Conservation (phyloP, 2,329 filamentous ascomycete genomes). For the Camptophora hylomeconis region DNA sequence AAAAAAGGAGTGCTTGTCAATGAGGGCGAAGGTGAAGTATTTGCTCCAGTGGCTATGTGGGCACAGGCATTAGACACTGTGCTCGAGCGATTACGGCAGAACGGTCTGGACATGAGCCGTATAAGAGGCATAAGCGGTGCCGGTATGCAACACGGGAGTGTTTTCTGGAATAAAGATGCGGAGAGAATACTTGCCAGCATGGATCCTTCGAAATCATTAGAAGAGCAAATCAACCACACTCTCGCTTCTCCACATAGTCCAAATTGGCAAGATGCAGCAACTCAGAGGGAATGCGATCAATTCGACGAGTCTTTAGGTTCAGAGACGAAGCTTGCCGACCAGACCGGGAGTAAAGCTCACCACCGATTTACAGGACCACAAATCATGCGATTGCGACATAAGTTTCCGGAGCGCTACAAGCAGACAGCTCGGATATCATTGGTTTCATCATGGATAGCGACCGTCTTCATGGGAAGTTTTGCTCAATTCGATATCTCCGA, state of each 20-base stretch:
- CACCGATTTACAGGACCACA: constrained; percentile 97
- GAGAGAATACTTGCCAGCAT: constrained; percentile 50
- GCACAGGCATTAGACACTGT: constrained; percentile 85
- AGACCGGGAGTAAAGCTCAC: constrained; percentile 85
- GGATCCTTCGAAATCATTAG: constrained; percentile 46
- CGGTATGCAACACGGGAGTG: constrained; percentile 94
- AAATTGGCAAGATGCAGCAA: constrained; percentile 97
- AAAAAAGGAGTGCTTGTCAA: constrained; percentile 80
- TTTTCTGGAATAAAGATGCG: constrained; percentile 72
- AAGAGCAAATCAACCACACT: constrained; percentile 58
- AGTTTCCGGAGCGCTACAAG: constrained; percentile 68
- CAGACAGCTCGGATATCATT: constrained; percentile 77
- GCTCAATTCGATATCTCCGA: constrained; percentile 90
- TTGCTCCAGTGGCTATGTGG: constrained; percentile 87
- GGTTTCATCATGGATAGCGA: constrained; percentile 89
- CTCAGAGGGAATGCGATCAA: constrained; percentile 76
- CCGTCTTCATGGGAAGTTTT: constrained; percentile 69
- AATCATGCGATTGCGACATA: constrained; percentile 74
- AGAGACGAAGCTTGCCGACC: constrained; percentile 55
- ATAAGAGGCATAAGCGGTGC: constrained; percentile 79
- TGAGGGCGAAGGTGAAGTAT: constrained; percentile 73
- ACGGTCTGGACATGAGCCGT: constrained; percentile 57
- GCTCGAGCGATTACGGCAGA: constrained; percentile 55
- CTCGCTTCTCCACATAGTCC: constrained; percentile 81
- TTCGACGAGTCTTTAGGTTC: constrained; percentile 65